phyloP scores from a whole-genome alignment of 306 rosid species.

The Prunus armeniaca region DNA sequence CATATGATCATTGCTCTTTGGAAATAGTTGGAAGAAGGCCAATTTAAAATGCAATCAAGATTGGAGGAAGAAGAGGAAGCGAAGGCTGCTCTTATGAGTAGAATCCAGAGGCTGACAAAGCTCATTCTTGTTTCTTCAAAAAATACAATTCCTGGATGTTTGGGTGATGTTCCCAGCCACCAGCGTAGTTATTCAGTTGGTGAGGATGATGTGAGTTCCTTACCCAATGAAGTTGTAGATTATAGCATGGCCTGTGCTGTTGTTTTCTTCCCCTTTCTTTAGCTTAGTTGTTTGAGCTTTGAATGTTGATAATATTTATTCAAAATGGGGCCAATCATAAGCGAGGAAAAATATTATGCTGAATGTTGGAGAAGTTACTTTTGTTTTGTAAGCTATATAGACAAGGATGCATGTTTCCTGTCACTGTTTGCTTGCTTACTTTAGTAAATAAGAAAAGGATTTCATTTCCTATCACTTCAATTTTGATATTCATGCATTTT shows the following conservation, averaged over 20 bases:
- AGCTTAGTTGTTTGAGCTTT: conserved; percentile 2
- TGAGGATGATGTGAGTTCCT: conserved; percentile 81
- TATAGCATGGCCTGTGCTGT: neutral
- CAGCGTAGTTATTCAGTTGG: conserved; percentile 70
- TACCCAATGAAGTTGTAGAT: conserved; percentile 2
- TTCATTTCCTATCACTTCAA: conserved; percentile 5
- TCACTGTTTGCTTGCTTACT: conserved; percentile 12
- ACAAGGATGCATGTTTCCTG: conserved; percentile 4
- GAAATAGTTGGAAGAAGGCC: conserved; percentile 94
- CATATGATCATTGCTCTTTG: conserved; percentile 14
- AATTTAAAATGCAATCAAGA: conserved; percentile 97
- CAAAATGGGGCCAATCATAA: neutral
- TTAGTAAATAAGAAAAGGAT: conserved; percentile 9
- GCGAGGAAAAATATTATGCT: neutral
- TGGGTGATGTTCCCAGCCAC: conserved; percentile 74
- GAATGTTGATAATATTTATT: conserved; percentile 7
- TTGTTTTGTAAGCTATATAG: conserved; percentile 2
- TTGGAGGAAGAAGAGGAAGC: conserved; percentile 99
- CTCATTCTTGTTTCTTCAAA: conserved; percentile 97
- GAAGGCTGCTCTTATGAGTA: conserved; percentile 98
- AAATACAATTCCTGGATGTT: conserved; percentile 81
- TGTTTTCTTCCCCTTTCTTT: neutral
- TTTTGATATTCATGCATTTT: neutral
- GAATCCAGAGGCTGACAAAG: conserved; percentile 97
- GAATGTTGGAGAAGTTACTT: conserved; percentile 7